Conservation (phyloP, 257 asterid genomes). For the Nyctanthes arbortristis region DNA sequence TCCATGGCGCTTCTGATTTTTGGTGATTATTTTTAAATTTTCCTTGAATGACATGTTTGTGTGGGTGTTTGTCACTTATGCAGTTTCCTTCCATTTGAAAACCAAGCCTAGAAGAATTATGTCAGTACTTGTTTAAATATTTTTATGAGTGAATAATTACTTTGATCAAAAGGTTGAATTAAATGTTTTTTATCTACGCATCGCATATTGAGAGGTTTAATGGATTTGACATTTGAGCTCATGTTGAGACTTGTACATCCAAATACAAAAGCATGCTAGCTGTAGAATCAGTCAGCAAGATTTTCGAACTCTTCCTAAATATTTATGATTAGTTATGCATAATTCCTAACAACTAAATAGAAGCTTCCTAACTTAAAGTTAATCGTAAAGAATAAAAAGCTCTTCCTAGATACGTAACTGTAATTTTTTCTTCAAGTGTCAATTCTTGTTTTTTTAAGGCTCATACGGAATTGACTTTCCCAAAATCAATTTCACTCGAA, state of each 20-base stretch:
- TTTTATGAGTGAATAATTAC: not conserved
- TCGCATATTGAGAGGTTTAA: too few species aligned
- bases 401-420: not conserved
- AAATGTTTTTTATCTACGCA: too few species aligned
- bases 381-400: too few species aligned
- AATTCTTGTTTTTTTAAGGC: not conserved
- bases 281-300: not conserved
- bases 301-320: too few species aligned
- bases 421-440: not conserved
- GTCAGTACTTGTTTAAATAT: not conserved
- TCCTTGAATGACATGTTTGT: not conserved
- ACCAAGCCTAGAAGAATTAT: not conserved
- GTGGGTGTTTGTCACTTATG: not conserved
- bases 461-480: too few species aligned
- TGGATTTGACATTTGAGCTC: too few species aligned
- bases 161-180: too few species aligned
- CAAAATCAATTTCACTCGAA: too few species aligned
- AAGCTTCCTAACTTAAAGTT: too few species aligned
- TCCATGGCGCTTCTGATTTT: constrained; percentile 59
- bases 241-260: not conserved
- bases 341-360: too few species aligned
- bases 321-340: too few species aligned
- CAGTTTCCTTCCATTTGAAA: not conserved
- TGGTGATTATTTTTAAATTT: constrained; percentile 43
- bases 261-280: not conserved